Evolutionary conservation across 495 filamentous ascomycete genomes (phyloP).

Genomic region (Recurvomyces mirabilis): DNA sequence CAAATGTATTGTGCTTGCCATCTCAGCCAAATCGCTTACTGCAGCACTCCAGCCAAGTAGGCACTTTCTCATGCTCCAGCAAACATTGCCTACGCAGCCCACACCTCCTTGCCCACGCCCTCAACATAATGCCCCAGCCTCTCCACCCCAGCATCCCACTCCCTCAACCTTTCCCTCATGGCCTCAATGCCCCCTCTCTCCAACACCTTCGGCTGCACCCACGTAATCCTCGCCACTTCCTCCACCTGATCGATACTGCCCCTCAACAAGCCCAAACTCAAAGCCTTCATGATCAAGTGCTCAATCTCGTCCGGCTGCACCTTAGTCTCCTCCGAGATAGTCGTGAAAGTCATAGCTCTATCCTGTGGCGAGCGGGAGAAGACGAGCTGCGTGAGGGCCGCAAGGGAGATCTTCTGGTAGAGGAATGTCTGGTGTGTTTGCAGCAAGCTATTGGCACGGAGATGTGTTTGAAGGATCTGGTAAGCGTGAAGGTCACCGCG

Average conservation of each 20-base stretch:
- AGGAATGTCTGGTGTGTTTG: slow-evolving; percentile 69
- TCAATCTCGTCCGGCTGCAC: slow-evolving; percentile 85
- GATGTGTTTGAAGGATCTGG: slow-evolving; percentile 69
- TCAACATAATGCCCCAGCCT: slow-evolving; percentile 93
- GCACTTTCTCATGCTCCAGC: too few species aligned
- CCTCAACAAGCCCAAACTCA: slow-evolving; percentile 78
- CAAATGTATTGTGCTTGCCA: too few species aligned
- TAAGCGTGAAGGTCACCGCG: slow-evolving; percentile 82
- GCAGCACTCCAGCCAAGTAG: too few species aligned
- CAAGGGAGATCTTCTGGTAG: slow-evolving; percentile 93
- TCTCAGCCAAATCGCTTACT: too few species aligned
- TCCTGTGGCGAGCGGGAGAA: slow-evolving; percentile 93
- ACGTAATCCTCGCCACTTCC: slow-evolving; percentile 85
- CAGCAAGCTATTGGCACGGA: slow-evolving; percentile 61
- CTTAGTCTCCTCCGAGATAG: slow-evolving; percentile 84
- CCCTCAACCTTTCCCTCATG: slow-evolving; percentile 75
- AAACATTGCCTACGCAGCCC: slow-evolving; percentile 22
- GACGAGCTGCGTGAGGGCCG: slow-evolving; percentile 89
- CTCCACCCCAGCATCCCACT: slow-evolving; percentile 94
- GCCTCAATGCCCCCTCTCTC: slow-evolving; percentile 92
- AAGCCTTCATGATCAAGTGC: slow-evolving; percentile 95
- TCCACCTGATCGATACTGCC: slow-evolving; percentile 96
- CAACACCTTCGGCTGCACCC: slow-evolving; percentile 96
- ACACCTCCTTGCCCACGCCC: slow-evolving; percentile 25
- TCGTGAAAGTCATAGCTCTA: slow-evolving; percentile 79